phyloP scores from a whole-genome alignment of 1,284 basidiomycete genomes.

The Entoloma clypeatum region DNA sequence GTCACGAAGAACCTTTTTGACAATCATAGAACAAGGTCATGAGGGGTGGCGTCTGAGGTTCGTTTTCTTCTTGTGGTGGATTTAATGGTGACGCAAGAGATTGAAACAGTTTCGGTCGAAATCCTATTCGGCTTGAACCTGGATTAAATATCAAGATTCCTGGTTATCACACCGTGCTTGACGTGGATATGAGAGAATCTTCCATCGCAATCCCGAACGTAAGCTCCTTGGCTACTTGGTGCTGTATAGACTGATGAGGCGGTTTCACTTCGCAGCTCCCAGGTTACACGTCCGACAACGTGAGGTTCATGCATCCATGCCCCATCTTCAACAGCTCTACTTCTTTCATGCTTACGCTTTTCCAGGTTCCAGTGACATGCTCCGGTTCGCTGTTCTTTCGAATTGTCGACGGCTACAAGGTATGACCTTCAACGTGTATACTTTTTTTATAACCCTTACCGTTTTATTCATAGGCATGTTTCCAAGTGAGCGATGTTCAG shows the following conservation, averaged over 20 bases:
- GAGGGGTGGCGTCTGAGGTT: slow-evolving; percentile 48
- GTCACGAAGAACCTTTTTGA: slow-evolving; percentile 30
- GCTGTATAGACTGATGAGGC: slow-evolving; percentile 2
- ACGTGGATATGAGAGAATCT: slow-evolving; percentile 46
- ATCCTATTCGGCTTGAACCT: slow-evolving; percentile 40
- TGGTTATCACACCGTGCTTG: slow-evolving; percentile 39
- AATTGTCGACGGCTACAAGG: slow-evolving; percentile 46
- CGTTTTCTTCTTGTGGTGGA: slow-evolving; percentile 12
- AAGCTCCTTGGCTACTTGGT: slow-evolving; percentile 7
- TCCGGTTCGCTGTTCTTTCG: slow-evolving; percentile 51
- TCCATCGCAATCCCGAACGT: slow-evolving; percentile 43
- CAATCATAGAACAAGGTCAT: slow-evolving; percentile 47
- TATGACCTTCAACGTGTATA: slow-evolving; percentile 6
- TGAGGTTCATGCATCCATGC: slow-evolving; percentile 14
- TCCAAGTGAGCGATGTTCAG: slow-evolving; percentile 43
- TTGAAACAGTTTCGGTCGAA: slow-evolving; percentile 36
- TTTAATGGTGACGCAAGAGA: neutral
- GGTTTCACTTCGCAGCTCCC: slow-evolving; percentile 28
- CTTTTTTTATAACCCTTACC: neutral
- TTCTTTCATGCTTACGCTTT: neutral
- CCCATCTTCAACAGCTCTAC: neutral
- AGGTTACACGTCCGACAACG: slow-evolving; percentile 52
- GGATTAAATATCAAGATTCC: slow-evolving; percentile 45
- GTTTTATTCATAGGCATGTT: slow-evolving; percentile 35
- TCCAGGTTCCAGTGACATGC: slow-evolving; percentile 41